These are phyloP conservation scores for Maudiozyma bulderi DNA, from an alignment of 805 yeast species.

Conservation along the genomic window DNA sequence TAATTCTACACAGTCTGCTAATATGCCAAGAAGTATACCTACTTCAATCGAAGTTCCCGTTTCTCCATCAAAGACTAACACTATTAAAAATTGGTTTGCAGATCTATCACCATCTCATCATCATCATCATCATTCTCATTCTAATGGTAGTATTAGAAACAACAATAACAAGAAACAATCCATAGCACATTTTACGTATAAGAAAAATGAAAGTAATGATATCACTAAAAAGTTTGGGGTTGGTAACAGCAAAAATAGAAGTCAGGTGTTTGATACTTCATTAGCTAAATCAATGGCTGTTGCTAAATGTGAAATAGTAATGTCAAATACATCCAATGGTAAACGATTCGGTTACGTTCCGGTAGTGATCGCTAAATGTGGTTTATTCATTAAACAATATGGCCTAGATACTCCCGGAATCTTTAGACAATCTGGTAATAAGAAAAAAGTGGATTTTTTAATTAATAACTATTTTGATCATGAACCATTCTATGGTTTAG, in stretches of 20 bases:
- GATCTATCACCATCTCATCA: neutral
- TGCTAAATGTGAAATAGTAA: slow-evolving; percentile 1
- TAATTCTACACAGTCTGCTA: neutral
- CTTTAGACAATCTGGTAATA: slow-evolving; percentile 84
- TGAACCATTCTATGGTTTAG: slow-evolving; percentile 74
- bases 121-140: neutral
- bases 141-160: neutral
- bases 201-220: neutral
- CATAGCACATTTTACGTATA: neutral
- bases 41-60: neutral
- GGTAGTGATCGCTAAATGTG: slow-evolving; percentile 89
- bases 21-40: neutral
- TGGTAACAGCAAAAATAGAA: neutral
- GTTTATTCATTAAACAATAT: slow-evolving; percentile 65
- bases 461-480: slow-evolving; percentile 74
- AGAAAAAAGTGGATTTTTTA: slow-evolving; percentile 72
- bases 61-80: neutral
- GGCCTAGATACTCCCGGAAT: slow-evolving; percentile 79
- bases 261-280: neutral
- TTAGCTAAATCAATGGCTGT: neutral
- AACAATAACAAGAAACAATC: neutral
- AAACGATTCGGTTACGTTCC: slow-evolving; percentile 42
- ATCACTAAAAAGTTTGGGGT: neutral
- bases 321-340: neutral
- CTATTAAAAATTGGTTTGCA: neutral